Percentiles rank a stretch among this genome's conserved stretches.
Evolutionary conservation across 805 yeast genomes (phyloP).

Genomic region (Candida sphagnicola): DNA sequence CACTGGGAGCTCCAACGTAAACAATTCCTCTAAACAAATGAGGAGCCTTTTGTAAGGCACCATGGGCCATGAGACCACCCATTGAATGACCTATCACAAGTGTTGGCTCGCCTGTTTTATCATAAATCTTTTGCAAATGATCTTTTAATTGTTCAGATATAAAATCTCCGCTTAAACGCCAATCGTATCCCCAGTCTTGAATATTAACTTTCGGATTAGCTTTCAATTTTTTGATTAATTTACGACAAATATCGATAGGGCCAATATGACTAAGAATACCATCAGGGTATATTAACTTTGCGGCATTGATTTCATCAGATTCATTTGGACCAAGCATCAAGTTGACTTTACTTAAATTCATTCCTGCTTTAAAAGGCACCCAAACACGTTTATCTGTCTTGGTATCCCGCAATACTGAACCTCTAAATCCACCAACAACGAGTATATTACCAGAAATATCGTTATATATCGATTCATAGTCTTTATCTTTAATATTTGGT

Average conservation of each 20-base stretch:
- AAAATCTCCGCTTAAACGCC: slow-evolving; percentile 73
- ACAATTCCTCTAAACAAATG: slow-evolving; percentile 67
- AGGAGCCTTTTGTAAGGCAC: slow-evolving; percentile 67
- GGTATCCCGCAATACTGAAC: slow-evolving; percentile 67
- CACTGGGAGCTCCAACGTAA: slow-evolving; percentile 80
- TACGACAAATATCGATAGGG: slow-evolving; percentile 74
- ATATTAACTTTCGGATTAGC: slow-evolving; percentile 58
- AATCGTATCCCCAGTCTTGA: slow-evolving; percentile 85
- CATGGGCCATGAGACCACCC: slow-evolving; percentile 89
- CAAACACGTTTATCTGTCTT: slow-evolving; percentile 66
- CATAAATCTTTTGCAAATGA: slow-evolving; percentile 44
- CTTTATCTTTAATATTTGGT: slow-evolving; percentile 16
- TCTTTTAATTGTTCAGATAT: slow-evolving; percentile 48
- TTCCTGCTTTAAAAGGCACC: slow-evolving; percentile 86
- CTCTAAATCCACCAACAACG: slow-evolving; percentile 85
- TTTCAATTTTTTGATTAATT: slow-evolving; percentile 50
- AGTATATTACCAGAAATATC: slow-evolving; percentile 75
- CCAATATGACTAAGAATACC: slow-evolving; percentile 81
- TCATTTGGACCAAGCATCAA: slow-evolving; percentile 68
- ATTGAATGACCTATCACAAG: slow-evolving; percentile 84
- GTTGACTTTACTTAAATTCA: slow-evolving; percentile 67
- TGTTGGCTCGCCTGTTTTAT: slow-evolving; percentile 52
- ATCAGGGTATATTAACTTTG: slow-evolving; percentile 57
- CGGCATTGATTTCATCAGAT: slow-evolving; percentile 61
- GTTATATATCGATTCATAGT: slow-evolving; percentile 47